Evolutionary conservation across 2,329 filamentous ascomycete species (phyloP), one percentile per base, ranked within the genome.

Genomic region (Periconia digitata): DNA sequence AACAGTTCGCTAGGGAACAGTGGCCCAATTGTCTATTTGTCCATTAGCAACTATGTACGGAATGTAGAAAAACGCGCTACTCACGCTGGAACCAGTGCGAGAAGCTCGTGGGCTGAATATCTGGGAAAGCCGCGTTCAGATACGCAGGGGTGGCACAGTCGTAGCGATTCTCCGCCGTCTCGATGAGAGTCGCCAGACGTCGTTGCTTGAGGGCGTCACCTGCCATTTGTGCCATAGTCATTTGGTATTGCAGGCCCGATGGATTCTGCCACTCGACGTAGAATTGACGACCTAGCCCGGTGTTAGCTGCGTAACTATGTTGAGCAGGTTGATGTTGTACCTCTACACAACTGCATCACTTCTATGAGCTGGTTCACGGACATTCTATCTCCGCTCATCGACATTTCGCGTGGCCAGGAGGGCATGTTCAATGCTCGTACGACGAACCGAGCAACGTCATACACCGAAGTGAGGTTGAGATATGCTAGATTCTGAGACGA

Each of bases 391-490:
- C 87, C 86, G 41, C 78, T 78, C 79, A 91, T 84, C 34, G 79
- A 80, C 64, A 87, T 84, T 63, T 90, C 87, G 6, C 71, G 68
- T 3, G 86, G 86, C 88, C 88, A 92, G 16, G 67, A 76, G 6
- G 75, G 72, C 35, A 89, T 69, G 39, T 88, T 85, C 23, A 89
- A 67, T 13, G 88, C 82, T n/a, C 84, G 82, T 10, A 85, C 84
- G 8, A 91, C 75, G 56, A 87, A 90, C n/a, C 79, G 78, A 20
- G 81, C 87, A 5, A 90, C 81, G 59, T 92, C 88, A 53, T 82
- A 76, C 15, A 85, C 81, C 4, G 86, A 86, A 2, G 85, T 90
- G 74, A 91, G 74, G 56, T 82, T 85, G 6, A 91, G 70, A 7
- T 46, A 60, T 2, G 65, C 54, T 12, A 58, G 43, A 73, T 77